These are phyloP conservation scores for Pichia phayaonensis DNA, from an alignment of 805 yeast genomes.

Conservation along the genomic window DNA sequence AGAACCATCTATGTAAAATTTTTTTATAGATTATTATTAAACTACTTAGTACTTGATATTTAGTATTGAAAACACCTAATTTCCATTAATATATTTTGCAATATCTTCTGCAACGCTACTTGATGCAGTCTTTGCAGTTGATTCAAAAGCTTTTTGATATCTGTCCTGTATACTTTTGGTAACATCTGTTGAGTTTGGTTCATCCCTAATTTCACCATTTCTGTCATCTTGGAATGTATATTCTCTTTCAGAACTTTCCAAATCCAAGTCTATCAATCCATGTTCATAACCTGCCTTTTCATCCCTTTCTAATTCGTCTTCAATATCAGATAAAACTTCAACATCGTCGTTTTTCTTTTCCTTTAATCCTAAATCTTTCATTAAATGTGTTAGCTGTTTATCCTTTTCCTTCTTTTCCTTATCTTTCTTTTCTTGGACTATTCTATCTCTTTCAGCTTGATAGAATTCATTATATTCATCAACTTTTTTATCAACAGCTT, in stretches of 20 bases:
- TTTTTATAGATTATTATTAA: not conserved
- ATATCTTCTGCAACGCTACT: slow-evolving; percentile 66
- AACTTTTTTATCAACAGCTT: slow-evolving; percentile 78
- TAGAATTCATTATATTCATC: slow-evolving; percentile 82
- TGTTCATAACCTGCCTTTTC: slow-evolving; percentile 33
- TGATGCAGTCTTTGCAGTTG: slow-evolving; percentile 52
- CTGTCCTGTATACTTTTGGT: slow-evolving; percentile 50
- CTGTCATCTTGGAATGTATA: slow-evolving; percentile 64
- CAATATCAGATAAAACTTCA: slow-evolving; percentile 30
- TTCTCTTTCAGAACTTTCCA: slow-evolving; percentile 44
- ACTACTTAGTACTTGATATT: no score
- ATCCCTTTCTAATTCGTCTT: slow-evolving; percentile 39
- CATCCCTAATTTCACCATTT: slow-evolving; percentile 47
- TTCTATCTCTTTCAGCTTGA: slow-evolving; percentile 77
- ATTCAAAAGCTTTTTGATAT: slow-evolving; percentile 66
- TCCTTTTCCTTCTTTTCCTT: slow-evolving; percentile 68
- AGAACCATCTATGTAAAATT: not conserved
- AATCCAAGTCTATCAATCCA: slow-evolving; percentile 41
- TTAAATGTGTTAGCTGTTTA: slow-evolving; percentile 58
- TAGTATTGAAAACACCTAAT: slow-evolving; percentile 8
- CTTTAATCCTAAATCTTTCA: slow-evolving; percentile 78
- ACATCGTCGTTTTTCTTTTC: slow-evolving; percentile 31
- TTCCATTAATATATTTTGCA: slow-evolving; percentile 47
- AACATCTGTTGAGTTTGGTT: slow-evolving; percentile 43
- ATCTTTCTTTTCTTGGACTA: slow-evolving; percentile 67